These are phyloP conservation scores for Adansonia madagascariensis DNA, from an alignment of 441 rosid genomes.

Conservation along the genomic window DNA sequence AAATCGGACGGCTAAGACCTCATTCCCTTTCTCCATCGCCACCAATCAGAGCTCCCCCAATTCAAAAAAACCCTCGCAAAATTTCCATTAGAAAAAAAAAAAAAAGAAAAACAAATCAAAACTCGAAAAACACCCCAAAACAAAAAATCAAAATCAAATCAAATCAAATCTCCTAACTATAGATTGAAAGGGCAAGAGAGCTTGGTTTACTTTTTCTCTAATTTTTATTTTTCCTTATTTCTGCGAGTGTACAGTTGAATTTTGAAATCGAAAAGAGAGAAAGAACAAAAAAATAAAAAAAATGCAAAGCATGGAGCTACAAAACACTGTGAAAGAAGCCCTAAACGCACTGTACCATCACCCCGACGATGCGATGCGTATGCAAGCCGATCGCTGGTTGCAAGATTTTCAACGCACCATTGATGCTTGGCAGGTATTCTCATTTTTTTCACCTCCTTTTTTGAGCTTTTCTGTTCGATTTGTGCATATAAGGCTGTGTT, in stretches of 20 bases:
- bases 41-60: conserved; percentile 19
- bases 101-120: conserved; percentile 9
- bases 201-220: conserved; percentile 24
- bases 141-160: neutral
- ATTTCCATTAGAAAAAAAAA: neutral
- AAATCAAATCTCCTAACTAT: conserved; percentile 19
- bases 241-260: conserved; percentile 29
- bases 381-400: conserved; percentile 91
- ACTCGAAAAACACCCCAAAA: conserved; percentile 5
- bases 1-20: conserved; percentile 34
- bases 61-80: conserved; percentile 36
- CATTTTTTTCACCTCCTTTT: neutral
- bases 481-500: neutral
- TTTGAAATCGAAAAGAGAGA: conserved; percentile 31
- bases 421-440: conserved; percentile 94
- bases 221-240: conserved; percentile 7
- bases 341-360: conserved; percentile 94
- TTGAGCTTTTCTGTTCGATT: conserved; percentile 16
- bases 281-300: neutral
- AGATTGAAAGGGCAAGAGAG: conserved; percentile 10
- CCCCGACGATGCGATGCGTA: conserved; percentile 83
- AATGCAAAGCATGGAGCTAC: conserved; percentile 64
- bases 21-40: neutral
- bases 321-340: conserved; percentile 91
- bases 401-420: conserved; percentile 88